A percentile compares a stretch with the other conserved stretches of the same genome.
Evolutionary conservation across 805 yeast genomes (phyloP).

Genomic region (Kodamaea leandrae): DNA sequence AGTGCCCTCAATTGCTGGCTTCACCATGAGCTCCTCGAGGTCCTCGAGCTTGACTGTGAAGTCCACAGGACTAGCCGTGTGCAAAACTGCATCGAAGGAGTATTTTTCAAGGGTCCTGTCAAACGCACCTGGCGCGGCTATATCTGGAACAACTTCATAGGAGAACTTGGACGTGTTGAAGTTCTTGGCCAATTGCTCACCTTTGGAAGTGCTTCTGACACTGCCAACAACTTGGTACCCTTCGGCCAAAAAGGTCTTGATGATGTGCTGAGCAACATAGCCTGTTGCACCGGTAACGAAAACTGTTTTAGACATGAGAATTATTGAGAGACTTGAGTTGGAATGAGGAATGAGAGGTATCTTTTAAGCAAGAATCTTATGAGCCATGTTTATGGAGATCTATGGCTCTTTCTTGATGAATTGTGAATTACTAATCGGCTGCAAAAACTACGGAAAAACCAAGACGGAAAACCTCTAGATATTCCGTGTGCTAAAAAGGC

Average conservation of each 20-base stretch:
- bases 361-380: too few species aligned
- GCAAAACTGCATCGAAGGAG: slow-evolving; percentile 54
- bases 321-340: too few species aligned
- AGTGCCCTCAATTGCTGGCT: slow-evolving; percentile 58
- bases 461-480: too few species aligned
- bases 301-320: too few species aligned
- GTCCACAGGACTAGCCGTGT: slow-evolving; percentile 61
- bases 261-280: slow-evolving; percentile 45
- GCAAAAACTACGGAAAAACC: too few species aligned
- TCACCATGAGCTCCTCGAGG: slow-evolving; percentile 49
- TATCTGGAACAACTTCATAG: slow-evolving; percentile 46
- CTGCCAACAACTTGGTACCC: slow-evolving; percentile 50
- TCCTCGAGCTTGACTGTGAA: slow-evolving; percentile 34
- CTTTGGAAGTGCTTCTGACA: slow-evolving; percentile 38
- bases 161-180: slow-evolving; percentile 24
- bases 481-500: too few species aligned
- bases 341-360: too few species aligned
- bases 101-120: slow-evolving; percentile 43
- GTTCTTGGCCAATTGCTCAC: slow-evolving; percentile 16
- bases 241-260: slow-evolving; percentile 36
- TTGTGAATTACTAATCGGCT: too few species aligned
- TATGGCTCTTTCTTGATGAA: too few species aligned
- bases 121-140: slow-evolving; percentile 45
- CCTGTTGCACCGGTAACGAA: slow-evolving; percentile 55
- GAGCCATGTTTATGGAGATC: too few species aligned